Conservation (phyloP, 2,329 filamentous ascomycete genomes). For the Tolypocladium paradoxum region DNA sequence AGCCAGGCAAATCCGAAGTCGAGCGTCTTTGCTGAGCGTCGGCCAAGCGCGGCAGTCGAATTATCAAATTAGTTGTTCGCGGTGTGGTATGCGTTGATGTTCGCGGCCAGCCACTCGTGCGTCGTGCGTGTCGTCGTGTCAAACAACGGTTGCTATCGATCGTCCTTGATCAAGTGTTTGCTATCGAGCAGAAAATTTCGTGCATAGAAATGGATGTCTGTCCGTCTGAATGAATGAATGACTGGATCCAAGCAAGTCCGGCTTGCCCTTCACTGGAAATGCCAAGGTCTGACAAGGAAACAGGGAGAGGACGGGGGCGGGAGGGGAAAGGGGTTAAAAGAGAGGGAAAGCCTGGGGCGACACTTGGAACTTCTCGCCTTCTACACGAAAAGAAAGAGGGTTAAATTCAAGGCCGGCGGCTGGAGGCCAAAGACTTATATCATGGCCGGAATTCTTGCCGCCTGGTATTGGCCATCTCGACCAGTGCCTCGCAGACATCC, state of each 20-base stretch:
- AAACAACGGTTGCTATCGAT: background rate
- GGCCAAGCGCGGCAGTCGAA: conserved; percentile 2
- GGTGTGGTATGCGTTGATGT: conserved; percentile 1
- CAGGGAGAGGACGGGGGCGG: conserved; percentile 18
- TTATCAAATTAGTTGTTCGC: conserved; percentile 7
- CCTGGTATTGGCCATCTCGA: conserved; percentile 19
- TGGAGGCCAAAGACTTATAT: conserved; percentile 49
- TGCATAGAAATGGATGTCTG: background rate
- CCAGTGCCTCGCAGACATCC: conserved; percentile 2
- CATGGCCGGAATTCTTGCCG: conserved; percentile 33
- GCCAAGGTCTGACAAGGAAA: conserved; percentile 12
- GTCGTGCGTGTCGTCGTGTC: background rate
- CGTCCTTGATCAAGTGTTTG: background rate
- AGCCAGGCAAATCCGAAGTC: conserved; percentile 8
- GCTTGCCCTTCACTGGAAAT: conserved; percentile 41
- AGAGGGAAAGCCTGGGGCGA: conserved; percentile 33
- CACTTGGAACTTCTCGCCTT: conserved; percentile 40
- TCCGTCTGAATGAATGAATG: conserved; percentile 28
- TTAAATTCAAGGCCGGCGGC: conserved; percentile 28
- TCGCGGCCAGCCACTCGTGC: conserved; percentile 1
- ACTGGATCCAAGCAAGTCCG: conserved; percentile 47
- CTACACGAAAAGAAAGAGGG: conserved; percentile 28
- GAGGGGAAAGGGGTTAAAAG: conserved; percentile 25
- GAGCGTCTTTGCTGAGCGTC: background rate
- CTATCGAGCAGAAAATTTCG: too few relatives aligned